These are phyloP conservation scores for Typha latifolia DNA, from an alignment of 176 grass and related monocot genomes.

Conservation along the genomic window DNA sequence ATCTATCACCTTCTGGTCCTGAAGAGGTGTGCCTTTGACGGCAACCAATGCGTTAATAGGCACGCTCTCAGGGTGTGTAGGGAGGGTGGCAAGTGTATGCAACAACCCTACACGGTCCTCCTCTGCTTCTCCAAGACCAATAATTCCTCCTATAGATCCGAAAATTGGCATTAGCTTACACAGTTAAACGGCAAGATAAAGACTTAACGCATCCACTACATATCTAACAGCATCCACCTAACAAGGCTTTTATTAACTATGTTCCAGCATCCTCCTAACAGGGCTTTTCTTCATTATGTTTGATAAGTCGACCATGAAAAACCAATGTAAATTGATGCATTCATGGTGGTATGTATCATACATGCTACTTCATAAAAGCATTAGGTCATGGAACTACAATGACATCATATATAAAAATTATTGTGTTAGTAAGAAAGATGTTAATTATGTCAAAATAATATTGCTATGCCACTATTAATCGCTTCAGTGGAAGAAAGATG, in stretches of 20 bases:
- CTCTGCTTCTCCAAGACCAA: constrained; percentile 86
- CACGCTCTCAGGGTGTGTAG: constrained; percentile 85
- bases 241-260: neutral
- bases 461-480: neutral
- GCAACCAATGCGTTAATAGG: constrained; percentile 94
- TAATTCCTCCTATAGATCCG: constrained; percentile 64
- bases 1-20: constrained; percentile 73
- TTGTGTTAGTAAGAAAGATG: no score
- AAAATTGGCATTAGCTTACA: constrained; percentile 7
- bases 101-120: constrained; percentile 89
- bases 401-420: neutral
- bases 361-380: neutral
- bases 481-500: neutral
- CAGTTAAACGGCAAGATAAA: neutral
- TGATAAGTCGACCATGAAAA: neutral
- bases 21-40: constrained; percentile 90
- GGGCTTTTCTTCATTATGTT: neutral
- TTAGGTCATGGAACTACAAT: neutral
- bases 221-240: neutral
- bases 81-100: constrained; percentile 86
- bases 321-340: neutral
- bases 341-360: neutral
- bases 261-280: neutral
- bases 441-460: neutral
- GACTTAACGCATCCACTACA: neutral